A percentile compares a stretch with the other conserved stretches of the same genome.
Evolutionary conservation across 768 basidiomycete species (phyloP).

Genomic region (Boletus tylopilopsis): DNA sequence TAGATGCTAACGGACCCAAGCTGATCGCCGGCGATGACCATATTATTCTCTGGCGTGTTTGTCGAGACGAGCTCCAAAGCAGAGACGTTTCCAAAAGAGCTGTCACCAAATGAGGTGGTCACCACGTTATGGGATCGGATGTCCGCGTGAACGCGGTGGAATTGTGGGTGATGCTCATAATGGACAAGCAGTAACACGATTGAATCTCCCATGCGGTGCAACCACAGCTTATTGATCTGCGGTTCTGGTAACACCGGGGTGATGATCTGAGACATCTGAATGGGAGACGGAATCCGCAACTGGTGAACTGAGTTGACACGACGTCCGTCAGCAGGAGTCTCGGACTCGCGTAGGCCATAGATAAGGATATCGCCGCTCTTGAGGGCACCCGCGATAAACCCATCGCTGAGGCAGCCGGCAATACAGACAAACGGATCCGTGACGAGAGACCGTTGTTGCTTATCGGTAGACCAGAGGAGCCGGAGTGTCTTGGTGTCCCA

Average conservation of each 20-base stretch:
- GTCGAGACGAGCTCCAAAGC: conserved; percentile 44
- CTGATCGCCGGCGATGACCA: conserved; percentile 61
- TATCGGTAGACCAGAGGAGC: conserved; percentile 64
- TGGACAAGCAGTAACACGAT: conserved; percentile 41
- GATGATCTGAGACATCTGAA: conserved; percentile 13
- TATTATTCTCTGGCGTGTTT: conserved; percentile 37
- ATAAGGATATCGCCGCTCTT: conserved; percentile 56
- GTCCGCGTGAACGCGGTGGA: conserved; percentile 50
- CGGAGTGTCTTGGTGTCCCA: conserved; percentile 57
- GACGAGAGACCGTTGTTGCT: conserved; percentile 30
- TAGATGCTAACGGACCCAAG: conserved; percentile 65
- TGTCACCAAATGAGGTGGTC: conserved; percentile 47
- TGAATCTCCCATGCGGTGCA: conserved; percentile 7
- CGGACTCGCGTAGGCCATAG: conserved; percentile 45
- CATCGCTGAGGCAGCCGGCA: conserved; percentile 39
- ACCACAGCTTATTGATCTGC: conserved; percentile 16
- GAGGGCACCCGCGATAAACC: conserved; percentile 47
- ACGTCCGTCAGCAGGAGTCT: conserved; percentile 3
- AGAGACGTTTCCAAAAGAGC: conserved; percentile 49
- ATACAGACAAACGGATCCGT: conserved; percentile 53
- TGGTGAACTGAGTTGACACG: conserved; percentile 22
- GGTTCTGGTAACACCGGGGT: neutral
- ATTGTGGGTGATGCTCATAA: conserved; percentile 45
- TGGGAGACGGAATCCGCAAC: conserved; percentile 37
- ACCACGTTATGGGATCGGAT: conserved; percentile 26